Percentiles rank a stretch among this genome's conserved stretches.
These are phyloP conservation scores for Chaetomiaceae sp. DNA, from an alignment of 2,329 filamentous ascomycete genomes.

Conservation along the genomic window DNA sequence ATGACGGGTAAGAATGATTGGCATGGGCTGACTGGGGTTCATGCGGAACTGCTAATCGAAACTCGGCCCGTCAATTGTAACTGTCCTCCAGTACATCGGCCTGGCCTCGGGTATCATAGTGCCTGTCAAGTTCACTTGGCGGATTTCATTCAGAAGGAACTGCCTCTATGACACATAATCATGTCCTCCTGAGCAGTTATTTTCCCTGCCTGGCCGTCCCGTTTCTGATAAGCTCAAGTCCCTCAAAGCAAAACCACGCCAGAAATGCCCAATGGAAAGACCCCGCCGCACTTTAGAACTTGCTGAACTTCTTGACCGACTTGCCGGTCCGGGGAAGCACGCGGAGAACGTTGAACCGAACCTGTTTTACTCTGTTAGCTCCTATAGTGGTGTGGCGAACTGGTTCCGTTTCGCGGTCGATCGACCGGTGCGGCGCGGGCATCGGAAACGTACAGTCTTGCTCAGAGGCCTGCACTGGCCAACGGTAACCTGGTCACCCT, in stretches of 20 bases:
- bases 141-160: conserved; percentile 34
- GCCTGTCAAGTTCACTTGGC: conserved; percentile 26
- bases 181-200: conserved; percentile 30
- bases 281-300: conserved; percentile 70
- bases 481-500: conserved; percentile 98
- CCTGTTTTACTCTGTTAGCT: conserved; percentile 46
- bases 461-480: conserved; percentile 98
- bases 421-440: background rate
- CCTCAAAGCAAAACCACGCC: conserved; percentile 35
- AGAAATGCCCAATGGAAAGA: conserved; percentile 33
- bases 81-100: conserved; percentile 5
- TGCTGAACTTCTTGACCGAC: conserved; percentile 94
- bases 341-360: conserved; percentile 99
- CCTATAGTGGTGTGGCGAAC: background rate
- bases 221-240: conserved; percentile 32
- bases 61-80: conserved; percentile 5
- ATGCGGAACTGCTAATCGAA: conserved; percentile 5
- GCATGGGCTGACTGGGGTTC: conserved; percentile 12
- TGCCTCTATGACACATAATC: conserved; percentile 32
- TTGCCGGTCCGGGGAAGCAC: conserved; percentile 97
- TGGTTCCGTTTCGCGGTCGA: background rate
- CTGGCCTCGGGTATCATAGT: conserved; percentile 18
- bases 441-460: conserved; percentile 82
- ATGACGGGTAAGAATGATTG: no score
- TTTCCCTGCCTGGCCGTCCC: conserved; percentile 31